Conservation (phyloP, 2,329 filamentous ascomycete species). For the Fusarium lyarnte region DNA sequence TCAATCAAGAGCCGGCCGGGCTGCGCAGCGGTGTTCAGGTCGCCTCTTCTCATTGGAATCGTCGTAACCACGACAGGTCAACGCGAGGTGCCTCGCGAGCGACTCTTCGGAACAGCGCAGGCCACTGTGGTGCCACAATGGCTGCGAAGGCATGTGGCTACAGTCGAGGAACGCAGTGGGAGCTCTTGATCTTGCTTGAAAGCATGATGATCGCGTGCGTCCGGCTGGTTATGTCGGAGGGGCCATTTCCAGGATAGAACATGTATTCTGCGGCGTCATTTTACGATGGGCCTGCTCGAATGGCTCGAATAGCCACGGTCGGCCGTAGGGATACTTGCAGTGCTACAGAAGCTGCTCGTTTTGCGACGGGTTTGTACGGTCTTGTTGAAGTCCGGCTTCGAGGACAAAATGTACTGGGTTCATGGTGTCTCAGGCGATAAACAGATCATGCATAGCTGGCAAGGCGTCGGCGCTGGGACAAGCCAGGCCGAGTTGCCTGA, state of each 20-base stretch:
- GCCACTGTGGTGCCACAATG: too few relatives aligned
- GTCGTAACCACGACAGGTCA: not conserved
- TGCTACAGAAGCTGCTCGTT: not conserved
- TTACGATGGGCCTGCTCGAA: too few relatives aligned
- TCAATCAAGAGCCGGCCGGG: too few relatives aligned
- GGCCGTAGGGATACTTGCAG: not conserved
- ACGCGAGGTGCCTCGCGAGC: not conserved
- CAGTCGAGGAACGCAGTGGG: not conserved
- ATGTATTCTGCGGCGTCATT: not conserved
- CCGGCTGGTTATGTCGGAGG: accelerated
- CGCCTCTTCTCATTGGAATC: not conserved
- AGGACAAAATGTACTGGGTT: not conserved
- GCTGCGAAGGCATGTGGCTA: not conserved
- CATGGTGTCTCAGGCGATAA: not conserved
- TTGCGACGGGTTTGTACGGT: not conserved
- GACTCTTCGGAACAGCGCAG: not conserved
- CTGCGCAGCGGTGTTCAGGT: not conserved
- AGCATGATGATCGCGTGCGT: not conserved
- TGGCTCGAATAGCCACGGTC: not conserved
- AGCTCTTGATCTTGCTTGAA: not conserved
- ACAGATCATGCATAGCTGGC: not conserved
- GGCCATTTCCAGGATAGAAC: accelerated
- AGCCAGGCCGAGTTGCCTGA: not conserved
- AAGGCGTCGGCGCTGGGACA: not conserved
- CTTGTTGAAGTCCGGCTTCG: not conserved